A percentile compares a stretch with the other conserved stretches of the same genome.
Evolutionary conservation across 306 rosid species (phyloP).

Genomic region (cucumber (Cucumis sativus)): DNA sequence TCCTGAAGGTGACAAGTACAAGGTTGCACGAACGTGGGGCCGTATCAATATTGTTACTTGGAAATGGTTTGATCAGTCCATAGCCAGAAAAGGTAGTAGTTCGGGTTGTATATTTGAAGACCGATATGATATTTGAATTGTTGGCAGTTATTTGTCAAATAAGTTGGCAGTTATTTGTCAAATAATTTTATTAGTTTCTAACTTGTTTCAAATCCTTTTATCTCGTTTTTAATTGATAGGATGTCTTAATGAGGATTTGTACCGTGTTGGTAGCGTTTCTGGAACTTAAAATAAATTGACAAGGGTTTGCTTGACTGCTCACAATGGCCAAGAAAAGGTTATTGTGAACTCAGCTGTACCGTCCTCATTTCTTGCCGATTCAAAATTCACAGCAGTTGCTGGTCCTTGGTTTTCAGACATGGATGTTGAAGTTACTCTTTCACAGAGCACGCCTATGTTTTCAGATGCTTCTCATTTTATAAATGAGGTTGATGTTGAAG

Average conservation of each 20-base stretch:
- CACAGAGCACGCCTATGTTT: conserved; percentile 29
- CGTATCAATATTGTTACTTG: conserved; percentile 56
- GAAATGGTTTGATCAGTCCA: conserved; percentile 85
- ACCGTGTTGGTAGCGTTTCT: no score
- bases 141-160: not conserved
- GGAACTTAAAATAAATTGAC: no score
- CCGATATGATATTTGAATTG: not conserved
- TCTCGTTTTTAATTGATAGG: conserved; percentile 30
- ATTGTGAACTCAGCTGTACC: no score
- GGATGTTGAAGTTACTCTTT: conserved; percentile 47
- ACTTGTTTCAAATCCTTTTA: not conserved
- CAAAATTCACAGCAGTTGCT: no score
- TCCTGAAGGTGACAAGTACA: conserved; percentile 92
- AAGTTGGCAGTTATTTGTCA: no score
- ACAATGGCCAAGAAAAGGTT: no score
- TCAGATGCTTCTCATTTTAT: conserved; percentile 26
- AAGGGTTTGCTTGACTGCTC: no score
- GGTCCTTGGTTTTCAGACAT: conserved; percentile 31
- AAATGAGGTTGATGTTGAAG: conserved; percentile 35
- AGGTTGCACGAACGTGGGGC: conserved; percentile 85
- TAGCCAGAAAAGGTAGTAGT: conserved; percentile 60
- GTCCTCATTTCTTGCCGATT: no score
- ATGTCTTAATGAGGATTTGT: no score
- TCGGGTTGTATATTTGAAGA: not conserved
- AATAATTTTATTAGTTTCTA: not conserved